These are phyloP conservation scores for Geotrichum aggregatum DNA, from an alignment of 1,139 yeast genomes.

Conservation along the genomic window DNA sequence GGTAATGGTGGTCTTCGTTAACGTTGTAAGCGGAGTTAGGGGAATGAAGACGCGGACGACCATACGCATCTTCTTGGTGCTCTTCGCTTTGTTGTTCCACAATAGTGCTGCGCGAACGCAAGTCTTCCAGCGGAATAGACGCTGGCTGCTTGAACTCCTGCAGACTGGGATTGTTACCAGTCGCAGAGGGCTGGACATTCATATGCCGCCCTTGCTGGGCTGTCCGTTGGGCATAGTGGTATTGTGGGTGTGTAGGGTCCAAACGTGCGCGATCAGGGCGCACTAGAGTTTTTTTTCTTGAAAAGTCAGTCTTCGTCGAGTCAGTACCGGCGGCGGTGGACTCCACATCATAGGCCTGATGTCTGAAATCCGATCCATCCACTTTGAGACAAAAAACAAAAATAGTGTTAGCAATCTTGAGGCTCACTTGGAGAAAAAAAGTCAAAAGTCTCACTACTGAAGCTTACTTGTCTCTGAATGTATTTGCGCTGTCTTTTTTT, in stretches of 20 bases:
- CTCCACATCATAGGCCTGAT: not conserved
- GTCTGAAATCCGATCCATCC: slow-evolving; percentile 6
- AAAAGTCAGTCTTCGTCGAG: not conserved
- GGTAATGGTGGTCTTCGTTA: too few species aligned
- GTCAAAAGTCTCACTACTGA: too few species aligned
- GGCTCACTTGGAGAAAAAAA: too few species aligned
- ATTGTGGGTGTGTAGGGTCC: slow-evolving; percentile 64
- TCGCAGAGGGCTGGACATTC: slow-evolving; percentile 53
- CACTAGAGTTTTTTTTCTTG: slow-evolving; percentile 62
- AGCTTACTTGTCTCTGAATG: too few species aligned
- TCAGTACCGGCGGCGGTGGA: too few species aligned
- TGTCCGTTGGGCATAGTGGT: slow-evolving; percentile 71
- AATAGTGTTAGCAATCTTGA: not conserved
- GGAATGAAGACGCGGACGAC: too few species aligned
- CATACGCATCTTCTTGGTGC: too few species aligned
- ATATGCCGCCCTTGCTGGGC: slow-evolving; percentile 53
- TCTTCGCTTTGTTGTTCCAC: too few species aligned
- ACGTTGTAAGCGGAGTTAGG: too few species aligned
- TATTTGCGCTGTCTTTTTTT: too few species aligned
- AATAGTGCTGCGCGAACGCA: not conserved
- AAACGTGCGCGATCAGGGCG: slow-evolving; percentile 75
- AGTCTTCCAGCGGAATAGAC: slow-evolving; percentile 8
- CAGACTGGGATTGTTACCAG: slow-evolving; percentile 57
- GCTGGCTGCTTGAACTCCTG: not conserved
- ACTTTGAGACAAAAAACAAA: not conserved